These are phyloP conservation scores for Diddensiella santjacobensis DNA, from an alignment of 805 yeast species.

Conservation along the genomic window DNA sequence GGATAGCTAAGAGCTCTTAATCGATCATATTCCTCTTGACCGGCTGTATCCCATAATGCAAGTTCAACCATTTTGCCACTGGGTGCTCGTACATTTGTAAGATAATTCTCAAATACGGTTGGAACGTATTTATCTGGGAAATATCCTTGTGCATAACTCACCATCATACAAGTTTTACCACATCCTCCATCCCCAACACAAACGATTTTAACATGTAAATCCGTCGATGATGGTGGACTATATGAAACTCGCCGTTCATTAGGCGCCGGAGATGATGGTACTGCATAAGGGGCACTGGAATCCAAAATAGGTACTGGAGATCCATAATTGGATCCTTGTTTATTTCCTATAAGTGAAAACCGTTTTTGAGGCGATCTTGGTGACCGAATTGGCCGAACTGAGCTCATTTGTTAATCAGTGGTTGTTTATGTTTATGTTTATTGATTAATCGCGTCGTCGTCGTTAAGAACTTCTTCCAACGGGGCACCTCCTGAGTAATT, in stretches of 20 bases:
- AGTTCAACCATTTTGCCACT: constrained; percentile 55
- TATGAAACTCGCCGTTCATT: neutral
- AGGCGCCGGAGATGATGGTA: constrained; percentile 10
- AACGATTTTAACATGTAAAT: constrained; percentile 54
- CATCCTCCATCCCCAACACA: constrained; percentile 89
- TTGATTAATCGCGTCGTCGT: too few species aligned
- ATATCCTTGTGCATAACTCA: constrained; percentile 60
- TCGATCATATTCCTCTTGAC: constrained; percentile 82
- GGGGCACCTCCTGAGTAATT: neutral
- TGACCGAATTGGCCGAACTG: neutral
- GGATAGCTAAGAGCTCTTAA: constrained; percentile 75
- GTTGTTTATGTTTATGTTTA: too few species aligned
- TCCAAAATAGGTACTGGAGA: constrained; percentile 29
- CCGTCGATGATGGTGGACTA: constrained; percentile 14
- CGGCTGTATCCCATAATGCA: constrained; percentile 87
- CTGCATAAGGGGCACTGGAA: constrained; percentile 15
- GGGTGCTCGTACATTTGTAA: constrained; percentile 50
- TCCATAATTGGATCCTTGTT: constrained; percentile 15
- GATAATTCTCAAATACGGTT: constrained; percentile 77
- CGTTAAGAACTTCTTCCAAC: constrained; percentile 3
- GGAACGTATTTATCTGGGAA: constrained; percentile 77
- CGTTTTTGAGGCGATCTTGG: constrained; percentile 9
- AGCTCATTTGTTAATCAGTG: neutral
- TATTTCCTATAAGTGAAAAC: constrained; percentile 11
- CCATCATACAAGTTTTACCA: constrained; percentile 78